Evolutionary conservation across 116 monocot species (phyloP), one percentile per base, ranked within the genome.

Genomic region (Cymodocea nodosa): DNA sequence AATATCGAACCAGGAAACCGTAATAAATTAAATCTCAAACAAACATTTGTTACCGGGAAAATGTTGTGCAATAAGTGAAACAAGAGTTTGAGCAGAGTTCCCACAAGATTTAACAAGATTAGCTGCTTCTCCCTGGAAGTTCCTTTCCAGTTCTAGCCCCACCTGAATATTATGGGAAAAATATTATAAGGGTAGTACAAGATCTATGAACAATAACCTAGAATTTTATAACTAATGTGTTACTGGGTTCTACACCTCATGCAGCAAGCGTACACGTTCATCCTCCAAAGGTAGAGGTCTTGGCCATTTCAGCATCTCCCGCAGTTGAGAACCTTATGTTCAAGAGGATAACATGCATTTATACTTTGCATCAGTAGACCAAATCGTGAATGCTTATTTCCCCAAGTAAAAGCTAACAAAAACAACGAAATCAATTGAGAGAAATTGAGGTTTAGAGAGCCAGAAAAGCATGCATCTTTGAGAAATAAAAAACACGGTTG

Each of bases 281-380:
- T 90, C 90, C 77, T 97, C 95, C 50, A 90, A 56, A 24, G 90
- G 95, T 74, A 97, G 87, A 65, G 80, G 73, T 5, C 82, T 74
- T 51, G 85, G 87, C 95, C 95, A 90, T 37, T 97, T 87, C 57
- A 97, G 62, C 55, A 97, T 65, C 37, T 87, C 40, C 18, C 87
- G 77, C 56, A 97, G 75, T 69, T 97, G 74, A 62, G 77, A 74
- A 59, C 95, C 95, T 95, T 64, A 64, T 16, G 83, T 49, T 39
- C 20, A 67, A 30, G 30, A n/a, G n/a, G n/a, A 30, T 30, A 30
- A 30, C 30, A n/a, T n/a, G 30, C 30, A 30, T 30, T 30, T 30
- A 30, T 30, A 30, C 30, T 30, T 30, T 30, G 30, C 30, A 30
- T 30, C 30, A 30, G 30, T 30, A 1, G 30, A 30, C 30, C 30